These are phyloP conservation scores for Pyrenopolyporus hunteri DNA, from an alignment of 495 filamentous ascomycete genomes.

Conservation along the genomic window DNA sequence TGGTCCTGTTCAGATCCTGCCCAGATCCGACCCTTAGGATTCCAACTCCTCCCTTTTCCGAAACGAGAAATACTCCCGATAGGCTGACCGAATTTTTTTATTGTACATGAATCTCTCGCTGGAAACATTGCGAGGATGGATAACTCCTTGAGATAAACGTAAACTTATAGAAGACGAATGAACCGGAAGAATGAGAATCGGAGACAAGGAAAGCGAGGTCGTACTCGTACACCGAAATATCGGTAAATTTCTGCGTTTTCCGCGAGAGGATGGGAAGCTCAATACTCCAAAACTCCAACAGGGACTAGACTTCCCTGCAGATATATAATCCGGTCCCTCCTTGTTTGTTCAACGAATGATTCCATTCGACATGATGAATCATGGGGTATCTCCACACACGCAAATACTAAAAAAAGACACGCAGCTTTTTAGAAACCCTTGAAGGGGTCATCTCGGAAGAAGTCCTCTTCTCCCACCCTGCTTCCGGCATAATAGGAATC, in stretches of 20 bases:
- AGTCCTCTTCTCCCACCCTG: slow-evolving; percentile 50
- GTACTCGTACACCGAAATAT: slow-evolving; percentile 32
- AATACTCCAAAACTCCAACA: slow-evolving; percentile 29
- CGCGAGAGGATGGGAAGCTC: background rate
- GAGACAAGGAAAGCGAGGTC: slow-evolving; percentile 26
- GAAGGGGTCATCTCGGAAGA: slow-evolving; percentile 55
- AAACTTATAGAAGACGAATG: slow-evolving; percentile 19
- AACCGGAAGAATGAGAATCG: slow-evolving; percentile 7
- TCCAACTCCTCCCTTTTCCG: slow-evolving; percentile 20
- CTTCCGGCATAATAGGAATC: slow-evolving; percentile 46
- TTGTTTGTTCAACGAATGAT: slow-evolving; percentile 19
- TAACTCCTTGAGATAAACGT: slow-evolving; percentile 17
- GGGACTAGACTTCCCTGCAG: background rate
- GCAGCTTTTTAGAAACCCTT: slow-evolving; percentile 48
- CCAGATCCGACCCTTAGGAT: slow-evolving; percentile 15
- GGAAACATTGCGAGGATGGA: slow-evolving; percentile 10
- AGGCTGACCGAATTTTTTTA: slow-evolving; percentile 16
- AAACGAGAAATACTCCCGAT: slow-evolving; percentile 11
- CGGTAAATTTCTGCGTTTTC: slow-evolving; percentile 29
- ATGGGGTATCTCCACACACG: slow-evolving; percentile 27
- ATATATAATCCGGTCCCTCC: background rate
- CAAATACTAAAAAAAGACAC: slow-evolving; percentile 9
- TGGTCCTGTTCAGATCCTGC: slow-evolving; percentile 21
- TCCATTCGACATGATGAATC: slow-evolving; percentile 13
- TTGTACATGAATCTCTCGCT: slow-evolving; percentile 36